Conservation (phyloP, 2,329 filamentous ascomycete species). For the Drechslerella dactyloides region DNA sequence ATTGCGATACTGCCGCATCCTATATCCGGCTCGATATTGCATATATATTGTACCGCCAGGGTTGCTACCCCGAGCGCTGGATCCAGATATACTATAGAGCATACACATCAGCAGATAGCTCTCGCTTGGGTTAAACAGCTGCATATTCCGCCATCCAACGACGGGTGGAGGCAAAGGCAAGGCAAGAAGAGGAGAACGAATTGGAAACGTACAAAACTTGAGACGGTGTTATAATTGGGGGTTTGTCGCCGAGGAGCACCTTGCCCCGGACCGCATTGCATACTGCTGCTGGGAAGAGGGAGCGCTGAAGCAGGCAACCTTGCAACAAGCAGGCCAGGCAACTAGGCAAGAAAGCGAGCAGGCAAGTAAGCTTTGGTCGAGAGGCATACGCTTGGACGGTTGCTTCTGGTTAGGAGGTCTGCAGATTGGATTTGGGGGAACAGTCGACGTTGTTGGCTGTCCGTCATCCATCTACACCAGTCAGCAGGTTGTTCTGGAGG, state of each 20-base stretch:
- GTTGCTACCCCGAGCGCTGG: neutral
- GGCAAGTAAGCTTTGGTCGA: neutral
- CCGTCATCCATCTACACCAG: neutral
- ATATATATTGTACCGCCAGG: constrained; percentile 1
- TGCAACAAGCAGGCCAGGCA: neutral
- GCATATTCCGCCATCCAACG: constrained; percentile 29
- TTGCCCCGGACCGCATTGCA: constrained; percentile 15
- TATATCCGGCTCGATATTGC: constrained; percentile 1
- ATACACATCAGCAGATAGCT: constrained; percentile 1
- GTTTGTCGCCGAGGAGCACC: constrained; percentile 22
- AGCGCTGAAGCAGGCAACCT: constrained; percentile 1
- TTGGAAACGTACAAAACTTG: constrained; percentile 2
- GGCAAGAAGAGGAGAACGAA: constrained; percentile 21
- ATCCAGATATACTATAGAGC: neutral
- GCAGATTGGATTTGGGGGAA: neutral
- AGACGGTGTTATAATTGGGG: constrained; percentile 23
- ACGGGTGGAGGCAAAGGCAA: constrained; percentile 23
- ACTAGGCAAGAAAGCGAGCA: neutral
- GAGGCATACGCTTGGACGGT: neutral
- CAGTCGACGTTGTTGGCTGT: neutral
- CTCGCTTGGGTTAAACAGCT: constrained; percentile 5
- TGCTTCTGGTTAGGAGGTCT: neutral
- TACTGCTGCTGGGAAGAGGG: neutral
- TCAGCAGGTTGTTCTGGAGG: neutral
- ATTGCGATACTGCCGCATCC: neutral